Evolutionary conservation across 805 yeast genomes (phyloP).

Genomic region (Saturnispora kantuleensis): DNA sequence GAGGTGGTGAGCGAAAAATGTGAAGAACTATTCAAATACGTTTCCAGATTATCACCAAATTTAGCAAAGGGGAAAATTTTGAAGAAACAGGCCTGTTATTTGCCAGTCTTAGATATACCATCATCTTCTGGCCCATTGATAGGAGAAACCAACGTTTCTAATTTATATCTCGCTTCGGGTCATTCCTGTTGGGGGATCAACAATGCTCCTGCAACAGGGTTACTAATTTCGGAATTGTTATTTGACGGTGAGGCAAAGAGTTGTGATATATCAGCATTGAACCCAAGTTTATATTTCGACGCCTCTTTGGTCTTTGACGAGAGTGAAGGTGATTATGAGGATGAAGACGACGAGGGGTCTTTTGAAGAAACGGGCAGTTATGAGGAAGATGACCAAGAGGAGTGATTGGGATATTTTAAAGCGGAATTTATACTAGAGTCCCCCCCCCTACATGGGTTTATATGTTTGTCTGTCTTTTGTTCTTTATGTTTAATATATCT

Average conservation of each 20-base stretch:
- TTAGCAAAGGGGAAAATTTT: conserved; percentile 65
- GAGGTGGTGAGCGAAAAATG: conserved; percentile 81
- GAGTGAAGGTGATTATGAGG: conserved; percentile 22
- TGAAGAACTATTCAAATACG: conserved; percentile 75
- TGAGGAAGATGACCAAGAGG: conserved; percentile 15
- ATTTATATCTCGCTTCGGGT: conserved; percentile 75
- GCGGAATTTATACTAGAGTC: too few relatives aligned
- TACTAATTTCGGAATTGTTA: conserved; percentile 76
- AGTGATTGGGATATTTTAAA: background rate
- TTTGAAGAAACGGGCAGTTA: conserved; percentile 12
- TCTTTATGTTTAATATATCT: too few relatives aligned
- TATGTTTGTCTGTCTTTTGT: too few relatives aligned
- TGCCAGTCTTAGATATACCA: conserved; percentile 91
- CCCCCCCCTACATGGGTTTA: too few relatives aligned
- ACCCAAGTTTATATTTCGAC: conserved; percentile 82
- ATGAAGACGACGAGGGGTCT: conserved; percentile 19
- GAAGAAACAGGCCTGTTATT: conserved; percentile 86
- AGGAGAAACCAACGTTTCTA: conserved; percentile 84
- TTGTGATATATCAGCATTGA: conserved; percentile 73
- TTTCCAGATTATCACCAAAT: conserved; percentile 62
- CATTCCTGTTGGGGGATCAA: conserved; percentile 99
- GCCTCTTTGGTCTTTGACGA: conserved; percentile 37
- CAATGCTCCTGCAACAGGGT: conserved; percentile 96
- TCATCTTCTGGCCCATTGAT: conserved; percentile 87
- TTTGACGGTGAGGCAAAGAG: conserved; percentile 72